Conservation (phyloP, 345 rosid genomes). For the Hirschfeldia incana region DNA sequence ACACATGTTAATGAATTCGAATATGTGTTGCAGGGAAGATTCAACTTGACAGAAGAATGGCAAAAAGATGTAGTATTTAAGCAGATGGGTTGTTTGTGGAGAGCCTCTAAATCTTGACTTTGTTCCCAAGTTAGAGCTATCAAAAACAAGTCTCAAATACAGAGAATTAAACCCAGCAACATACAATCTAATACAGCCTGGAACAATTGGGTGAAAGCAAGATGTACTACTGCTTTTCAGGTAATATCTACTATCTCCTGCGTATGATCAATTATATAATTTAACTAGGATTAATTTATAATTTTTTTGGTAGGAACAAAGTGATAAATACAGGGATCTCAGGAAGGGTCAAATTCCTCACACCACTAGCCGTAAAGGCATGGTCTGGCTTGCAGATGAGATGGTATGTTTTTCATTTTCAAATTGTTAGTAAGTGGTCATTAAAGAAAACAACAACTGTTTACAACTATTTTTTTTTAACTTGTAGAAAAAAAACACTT, state of each 20-base stretch:
- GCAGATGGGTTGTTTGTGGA: background rate
- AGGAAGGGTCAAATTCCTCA: background rate
- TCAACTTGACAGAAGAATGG: background rate
- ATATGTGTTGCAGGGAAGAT: background rate
- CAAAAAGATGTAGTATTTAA: background rate
- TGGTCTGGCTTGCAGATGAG: background rate
- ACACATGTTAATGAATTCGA: no score
- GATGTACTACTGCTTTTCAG: background rate
- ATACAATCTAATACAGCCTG: background rate
- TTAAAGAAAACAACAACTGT: no score
- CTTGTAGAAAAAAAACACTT: background rate
- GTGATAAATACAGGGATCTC: background rate
- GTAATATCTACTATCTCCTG: background rate
- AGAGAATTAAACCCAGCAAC: background rate
- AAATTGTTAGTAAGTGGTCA: no score
- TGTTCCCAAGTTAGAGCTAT: background rate
- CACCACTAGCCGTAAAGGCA: slow-evolving; percentile 2
- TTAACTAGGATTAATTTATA: no score
- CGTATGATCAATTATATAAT: no score
- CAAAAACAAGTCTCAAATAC: background rate
- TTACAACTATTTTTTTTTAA: no score
- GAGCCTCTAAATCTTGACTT: background rate
- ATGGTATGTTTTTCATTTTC: background rate
- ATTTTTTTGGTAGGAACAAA: background rate
- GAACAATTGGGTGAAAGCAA: background rate